Evolutionary conservation across 352 stramenopile species (phyloP).

Genomic region (Globisporangium echinulatum): DNA sequence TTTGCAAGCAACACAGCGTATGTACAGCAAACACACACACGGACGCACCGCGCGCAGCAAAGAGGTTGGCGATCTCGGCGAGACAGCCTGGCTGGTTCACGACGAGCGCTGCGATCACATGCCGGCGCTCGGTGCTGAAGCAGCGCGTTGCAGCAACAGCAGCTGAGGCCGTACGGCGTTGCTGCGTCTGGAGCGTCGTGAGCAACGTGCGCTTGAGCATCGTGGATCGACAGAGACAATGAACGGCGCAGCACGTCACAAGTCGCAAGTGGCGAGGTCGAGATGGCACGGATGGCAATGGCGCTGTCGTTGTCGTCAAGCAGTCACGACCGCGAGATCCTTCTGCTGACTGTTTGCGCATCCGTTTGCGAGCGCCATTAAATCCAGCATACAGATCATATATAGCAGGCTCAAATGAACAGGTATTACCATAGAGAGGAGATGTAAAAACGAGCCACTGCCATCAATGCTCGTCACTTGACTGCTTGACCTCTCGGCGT

Average conservation of each 20-base stretch:
- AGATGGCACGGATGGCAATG: neutral
- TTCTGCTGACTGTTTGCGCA: conserved; percentile 5
- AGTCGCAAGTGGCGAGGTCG: neutral
- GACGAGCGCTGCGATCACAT: conserved; percentile 81
- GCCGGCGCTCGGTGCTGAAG: conserved; percentile 52
- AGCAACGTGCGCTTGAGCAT: conserved; percentile 16
- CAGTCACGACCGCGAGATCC: conserved; percentile 11
- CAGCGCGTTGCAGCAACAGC: conserved; percentile 14
- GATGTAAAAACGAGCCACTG: too few relatives aligned
- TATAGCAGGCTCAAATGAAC: neutral
- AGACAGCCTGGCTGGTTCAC: conserved; percentile 83
- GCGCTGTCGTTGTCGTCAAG: neutral
- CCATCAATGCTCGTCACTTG: too few relatives aligned
- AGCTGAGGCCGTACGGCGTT: conserved; percentile 7
- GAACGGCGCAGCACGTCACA: neutral
- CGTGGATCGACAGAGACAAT: conserved; percentile 8
- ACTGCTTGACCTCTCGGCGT: too few relatives aligned
- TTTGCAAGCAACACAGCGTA: neutral
- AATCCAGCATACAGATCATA: neutral
- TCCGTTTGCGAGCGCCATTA: neutral
- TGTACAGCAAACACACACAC: neutral
- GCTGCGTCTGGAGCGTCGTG: conserved; percentile 9
- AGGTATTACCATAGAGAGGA: neutral
- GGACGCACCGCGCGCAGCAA: conserved; percentile 62
- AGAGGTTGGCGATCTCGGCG: conserved; percentile 83